Percentiles rank a stretch among this genome's conserved stretches.
Evolutionary conservation across 2,329 filamentous ascomycete genomes (phyloP).

Genomic region (Fusarium domesticum): DNA sequence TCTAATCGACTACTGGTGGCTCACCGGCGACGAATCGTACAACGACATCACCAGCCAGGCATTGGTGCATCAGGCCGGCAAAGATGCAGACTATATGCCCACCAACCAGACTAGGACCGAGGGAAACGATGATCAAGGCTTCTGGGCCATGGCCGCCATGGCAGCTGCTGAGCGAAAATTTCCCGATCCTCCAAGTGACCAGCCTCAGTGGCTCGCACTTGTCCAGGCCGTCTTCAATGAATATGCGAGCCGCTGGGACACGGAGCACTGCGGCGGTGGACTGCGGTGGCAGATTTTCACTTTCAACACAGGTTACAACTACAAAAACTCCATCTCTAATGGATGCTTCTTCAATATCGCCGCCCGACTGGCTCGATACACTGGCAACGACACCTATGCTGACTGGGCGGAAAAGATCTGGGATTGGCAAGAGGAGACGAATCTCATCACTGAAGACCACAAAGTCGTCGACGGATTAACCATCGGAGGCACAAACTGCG

Average conservation of each 20-base stretch:
- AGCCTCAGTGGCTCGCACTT: slow-evolving; percentile 72
- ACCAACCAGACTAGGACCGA: slow-evolving; percentile 58
- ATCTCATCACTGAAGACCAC: slow-evolving; percentile 55
- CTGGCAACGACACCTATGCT: slow-evolving; percentile 73
- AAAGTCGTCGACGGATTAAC: slow-evolving; percentile 52
- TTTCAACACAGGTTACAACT: slow-evolving; percentile 69
- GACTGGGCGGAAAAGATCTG: slow-evolving; percentile 72
- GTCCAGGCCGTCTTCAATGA: slow-evolving; percentile 79
- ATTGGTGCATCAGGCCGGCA: slow-evolving; percentile 58
- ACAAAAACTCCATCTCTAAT: slow-evolving; percentile 68
- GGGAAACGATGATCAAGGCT: slow-evolving; percentile 76
- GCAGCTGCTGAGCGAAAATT: slow-evolving; percentile 74
- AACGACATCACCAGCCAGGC: slow-evolving; percentile 58
- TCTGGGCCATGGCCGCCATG: slow-evolving; percentile 83
- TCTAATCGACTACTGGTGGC: slow-evolving; percentile 69
- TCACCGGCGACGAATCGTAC: slow-evolving; percentile 65
- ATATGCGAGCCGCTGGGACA: slow-evolving; percentile 69
- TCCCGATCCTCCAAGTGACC: slow-evolving; percentile 59
- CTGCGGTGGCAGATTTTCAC: slow-evolving; percentile 83
- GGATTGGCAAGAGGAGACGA: slow-evolving; percentile 57
- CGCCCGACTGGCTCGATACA: slow-evolving; percentile 72
- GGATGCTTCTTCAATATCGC: slow-evolving; percentile 68
- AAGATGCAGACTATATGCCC: slow-evolving; percentile 63
- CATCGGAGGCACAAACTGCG: slow-evolving; percentile 43
- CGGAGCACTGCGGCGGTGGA: slow-evolving; percentile 63